A percentile compares a stretch with the other conserved stretches of the same genome.
phyloP scores from a whole-genome alignment of 2,329 filamentous ascomycete genomes.

The Clathrospora elynae region DNA sequence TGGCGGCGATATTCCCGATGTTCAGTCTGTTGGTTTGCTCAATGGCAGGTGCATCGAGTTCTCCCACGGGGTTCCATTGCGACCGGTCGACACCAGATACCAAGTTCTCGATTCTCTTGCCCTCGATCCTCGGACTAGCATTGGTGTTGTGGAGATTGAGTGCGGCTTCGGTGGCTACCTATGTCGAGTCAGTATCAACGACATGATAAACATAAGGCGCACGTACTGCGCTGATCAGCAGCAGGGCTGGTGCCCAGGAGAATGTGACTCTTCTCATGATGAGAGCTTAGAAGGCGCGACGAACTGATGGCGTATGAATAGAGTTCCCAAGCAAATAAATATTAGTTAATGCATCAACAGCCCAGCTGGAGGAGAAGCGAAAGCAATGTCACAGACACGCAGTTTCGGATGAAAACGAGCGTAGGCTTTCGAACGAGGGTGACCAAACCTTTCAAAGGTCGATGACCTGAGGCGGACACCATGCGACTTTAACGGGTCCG shows the following conservation, averaged over 20 bases:
- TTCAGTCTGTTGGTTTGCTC: slow-evolving; percentile 17
- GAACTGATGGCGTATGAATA: background rate
- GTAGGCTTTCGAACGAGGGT: slow-evolving; percentile 34
- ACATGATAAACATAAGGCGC: background rate
- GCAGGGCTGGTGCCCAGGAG: slow-evolving; percentile 30
- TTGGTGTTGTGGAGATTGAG: slow-evolving; percentile 33
- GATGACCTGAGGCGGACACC: slow-evolving; percentile 33
- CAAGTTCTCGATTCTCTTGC: slow-evolving; percentile 33
- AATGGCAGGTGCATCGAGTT: slow-evolving; percentile 14
- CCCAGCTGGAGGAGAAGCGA: slow-evolving; percentile 40
- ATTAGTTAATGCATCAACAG: slow-evolving; percentile 46
- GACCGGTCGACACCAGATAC: slow-evolving; percentile 29
- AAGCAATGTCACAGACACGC: slow-evolving; percentile 41
- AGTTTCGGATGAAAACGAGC: slow-evolving; percentile 35
- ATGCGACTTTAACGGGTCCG: slow-evolving; percentile 34
- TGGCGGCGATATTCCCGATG: slow-evolving; percentile 17
- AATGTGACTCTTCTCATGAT: slow-evolving; percentile 41
- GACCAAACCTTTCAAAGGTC: slow-evolving; percentile 41
- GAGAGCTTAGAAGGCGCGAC: slow-evolving; percentile 1
- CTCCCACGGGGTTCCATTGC: slow-evolving; percentile 18
- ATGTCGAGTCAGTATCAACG: slow-evolving; percentile 22
- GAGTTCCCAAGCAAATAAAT: slow-evolving; percentile 9
- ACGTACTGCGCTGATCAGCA: slow-evolving; percentile 42
- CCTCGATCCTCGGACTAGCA: slow-evolving; percentile 28
- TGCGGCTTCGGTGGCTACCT: slow-evolving; percentile 35